Conservation (phyloP, 192 early-diverging fungal genomes). For the Gryganskiella cystojenkinii region DNA sequence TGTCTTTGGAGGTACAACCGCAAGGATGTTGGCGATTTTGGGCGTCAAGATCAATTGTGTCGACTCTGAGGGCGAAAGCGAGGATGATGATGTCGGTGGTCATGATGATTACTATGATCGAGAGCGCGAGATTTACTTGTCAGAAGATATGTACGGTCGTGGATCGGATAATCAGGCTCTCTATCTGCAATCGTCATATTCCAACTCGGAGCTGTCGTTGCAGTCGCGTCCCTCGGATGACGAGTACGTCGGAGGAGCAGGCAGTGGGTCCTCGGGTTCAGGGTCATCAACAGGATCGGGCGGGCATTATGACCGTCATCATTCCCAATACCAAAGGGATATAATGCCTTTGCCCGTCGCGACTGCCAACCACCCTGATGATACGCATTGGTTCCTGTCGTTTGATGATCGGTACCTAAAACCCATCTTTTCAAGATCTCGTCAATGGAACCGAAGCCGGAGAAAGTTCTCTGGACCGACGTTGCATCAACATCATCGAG, state of each 20-base stretch:
- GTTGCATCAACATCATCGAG: constrained; percentile 29
- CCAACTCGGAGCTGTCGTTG: constrained; percentile 47
- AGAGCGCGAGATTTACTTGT: constrained; percentile 36
- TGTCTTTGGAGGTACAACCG: constrained; percentile 93
- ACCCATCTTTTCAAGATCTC: constrained; percentile 75
- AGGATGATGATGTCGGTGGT: constrained; percentile 50
- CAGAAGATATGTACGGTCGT: constrained; percentile 25
- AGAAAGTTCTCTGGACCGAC: constrained; percentile 40
- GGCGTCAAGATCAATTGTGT: constrained; percentile 81
- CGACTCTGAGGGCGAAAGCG: constrained; percentile 62
- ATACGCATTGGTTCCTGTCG: constrained; percentile 84
- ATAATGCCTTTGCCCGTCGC: constrained; percentile 33
- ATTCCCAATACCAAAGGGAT: constrained; percentile 10
- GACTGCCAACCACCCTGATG: constrained; percentile 53
- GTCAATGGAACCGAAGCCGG: constrained; percentile 44
- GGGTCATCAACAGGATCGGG: constrained; percentile 38
- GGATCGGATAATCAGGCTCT: constrained; percentile 32
- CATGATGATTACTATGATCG: constrained; percentile 30
- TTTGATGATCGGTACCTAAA: constrained; percentile 86
- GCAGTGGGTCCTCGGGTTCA: constrained; percentile 18
- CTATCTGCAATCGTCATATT: constrained; percentile 29
- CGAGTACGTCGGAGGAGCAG: constrained; percentile 33
- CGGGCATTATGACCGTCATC: constrained; percentile 6
- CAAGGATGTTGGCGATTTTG: constrained; percentile 78
- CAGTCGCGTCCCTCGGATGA: constrained; percentile 51